phyloP scores from a whole-genome alignment of 768 basidiomycete genomes.

The Tulasnella sp. region DNA sequence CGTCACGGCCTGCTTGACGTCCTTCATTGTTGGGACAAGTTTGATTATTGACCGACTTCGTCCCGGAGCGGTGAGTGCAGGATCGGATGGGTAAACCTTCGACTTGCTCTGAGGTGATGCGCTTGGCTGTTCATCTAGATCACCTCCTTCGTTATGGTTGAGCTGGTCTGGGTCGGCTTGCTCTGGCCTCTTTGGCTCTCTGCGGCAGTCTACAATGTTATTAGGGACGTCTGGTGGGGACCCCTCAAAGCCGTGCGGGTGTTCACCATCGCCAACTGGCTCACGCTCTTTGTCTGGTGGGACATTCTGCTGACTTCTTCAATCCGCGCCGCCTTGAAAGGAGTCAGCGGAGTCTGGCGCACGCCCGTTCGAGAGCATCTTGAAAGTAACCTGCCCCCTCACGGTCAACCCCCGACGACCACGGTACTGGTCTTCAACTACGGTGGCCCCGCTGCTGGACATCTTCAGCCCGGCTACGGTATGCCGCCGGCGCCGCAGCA shows the following conservation, averaged over 20 bases:
- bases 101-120: neutral
- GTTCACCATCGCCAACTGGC: conserved; percentile 16
- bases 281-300: conserved; percentile 3
- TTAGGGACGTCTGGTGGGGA: neutral
- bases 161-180: conserved; percentile 23
- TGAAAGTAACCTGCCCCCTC: neutral
- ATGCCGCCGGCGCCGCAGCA: neutral
- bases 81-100: neutral
- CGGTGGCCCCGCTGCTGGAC: neutral
- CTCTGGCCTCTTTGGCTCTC: conserved; percentile 28
- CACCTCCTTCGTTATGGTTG: conserved; percentile 17
- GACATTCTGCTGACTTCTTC: neutral
- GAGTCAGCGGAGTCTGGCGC: conserved; percentile 16
- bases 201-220: neutral
- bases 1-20: neutral
- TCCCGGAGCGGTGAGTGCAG: conserved; percentile 16
- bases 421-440: neutral
- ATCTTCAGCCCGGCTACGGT: neutral
- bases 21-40: neutral
- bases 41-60: conserved; percentile 2
- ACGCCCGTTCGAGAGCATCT: conserved; percentile 14
- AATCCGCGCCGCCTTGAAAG: neutral
- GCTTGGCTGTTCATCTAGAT: neutral
- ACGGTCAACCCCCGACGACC: neutral
- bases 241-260: conserved; percentile 6